Base-by-base conservation (phyloP, 768 basidiomycete genomes). In the Pleurotus citrinopileatus region DNA sequence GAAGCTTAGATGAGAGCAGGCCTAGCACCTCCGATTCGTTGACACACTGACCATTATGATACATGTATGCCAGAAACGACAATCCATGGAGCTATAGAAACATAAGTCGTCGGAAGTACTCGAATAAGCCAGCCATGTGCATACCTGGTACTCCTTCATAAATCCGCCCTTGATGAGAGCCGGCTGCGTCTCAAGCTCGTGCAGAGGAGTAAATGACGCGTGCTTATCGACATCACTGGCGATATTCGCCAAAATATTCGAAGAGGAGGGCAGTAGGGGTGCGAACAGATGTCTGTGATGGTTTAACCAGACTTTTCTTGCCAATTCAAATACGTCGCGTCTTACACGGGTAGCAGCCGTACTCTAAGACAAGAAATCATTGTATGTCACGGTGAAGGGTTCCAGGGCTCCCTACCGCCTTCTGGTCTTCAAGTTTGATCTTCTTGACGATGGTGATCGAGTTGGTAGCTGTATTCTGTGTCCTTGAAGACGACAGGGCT, bases 91-190 rank as follows among this genome's bases (percentile, higher is more conserved):
- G 71, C 80, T 79, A 57, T 29, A 20, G 15, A 17, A 0, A 45
- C 45, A 4, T 9, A 7, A 23, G n/a, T 51, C 36, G 27, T 29
- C 47, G 13, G 27, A 22, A 32, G 48, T n/a, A 20, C 20, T n/a
- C 4, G 51, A 1, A n/a, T 29, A 12, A 59, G 42, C 32, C 37
- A 17, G 43, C 42, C 7, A 19, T n/a, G 3, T 10, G 58, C 69
- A 4, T 34, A 80, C 80, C 73, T 90, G 88, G 66, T 89, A 89
- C 51, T 83, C 84, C 64, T 89, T 89, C 77, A 89, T 80, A 22
- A 71, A 66, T 13, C 86, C 88, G 7, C 76, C 78, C 15, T 68
- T 68, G 25, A 89, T 72, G 34, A 79, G 66, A 4, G 60, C 55
- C 0, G 84, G 84, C 57, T 86, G 84, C 37, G 70, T 67, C 20